These are phyloP conservation scores for Beauveria asiatica DNA, from an alignment of 2,329 filamentous ascomycete genomes.

Conservation along the genomic window DNA sequence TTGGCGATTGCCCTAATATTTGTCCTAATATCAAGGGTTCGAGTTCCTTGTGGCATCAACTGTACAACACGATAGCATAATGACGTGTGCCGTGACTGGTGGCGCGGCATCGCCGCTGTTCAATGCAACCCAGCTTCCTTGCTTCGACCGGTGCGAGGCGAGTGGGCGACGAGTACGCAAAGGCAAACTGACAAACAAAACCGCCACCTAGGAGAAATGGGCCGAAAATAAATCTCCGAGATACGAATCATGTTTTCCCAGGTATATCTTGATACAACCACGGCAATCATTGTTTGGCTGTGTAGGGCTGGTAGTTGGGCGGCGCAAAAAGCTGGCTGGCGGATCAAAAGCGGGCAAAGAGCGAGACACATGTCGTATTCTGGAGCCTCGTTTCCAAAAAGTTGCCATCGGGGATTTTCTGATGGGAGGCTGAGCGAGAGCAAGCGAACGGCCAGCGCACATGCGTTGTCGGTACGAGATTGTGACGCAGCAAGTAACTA, in stretches of 20 bases:
- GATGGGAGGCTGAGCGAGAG: neutral
- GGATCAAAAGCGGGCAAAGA: neutral
- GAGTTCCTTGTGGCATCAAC: neutral
- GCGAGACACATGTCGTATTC: neutral
- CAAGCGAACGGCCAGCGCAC: neutral
- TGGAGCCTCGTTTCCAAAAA: neutral
- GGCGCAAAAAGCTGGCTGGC: neutral
- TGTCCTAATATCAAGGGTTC: neutral
- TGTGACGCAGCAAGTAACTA: neutral
- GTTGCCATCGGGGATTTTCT: neutral
- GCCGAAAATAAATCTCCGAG: neutral
- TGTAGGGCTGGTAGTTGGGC: neutral
- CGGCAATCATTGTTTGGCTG: neutral
- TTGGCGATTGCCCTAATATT: neutral
- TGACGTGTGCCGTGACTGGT: neutral
- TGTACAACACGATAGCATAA: neutral
- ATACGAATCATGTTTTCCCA: too few relatives aligned
- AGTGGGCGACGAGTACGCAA: neutral
- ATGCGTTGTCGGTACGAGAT: neutral
- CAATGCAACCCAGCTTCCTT: neutral
- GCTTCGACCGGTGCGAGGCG: too few relatives aligned
- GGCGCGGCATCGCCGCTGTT: neutral
- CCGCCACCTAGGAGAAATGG: neutral
- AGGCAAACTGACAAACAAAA: neutral
- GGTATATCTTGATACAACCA: neutral